Evolutionary conservation across 176 grass and related monocot genomes (phyloP).

Genomic region (Aegilops speltoides): DNA sequence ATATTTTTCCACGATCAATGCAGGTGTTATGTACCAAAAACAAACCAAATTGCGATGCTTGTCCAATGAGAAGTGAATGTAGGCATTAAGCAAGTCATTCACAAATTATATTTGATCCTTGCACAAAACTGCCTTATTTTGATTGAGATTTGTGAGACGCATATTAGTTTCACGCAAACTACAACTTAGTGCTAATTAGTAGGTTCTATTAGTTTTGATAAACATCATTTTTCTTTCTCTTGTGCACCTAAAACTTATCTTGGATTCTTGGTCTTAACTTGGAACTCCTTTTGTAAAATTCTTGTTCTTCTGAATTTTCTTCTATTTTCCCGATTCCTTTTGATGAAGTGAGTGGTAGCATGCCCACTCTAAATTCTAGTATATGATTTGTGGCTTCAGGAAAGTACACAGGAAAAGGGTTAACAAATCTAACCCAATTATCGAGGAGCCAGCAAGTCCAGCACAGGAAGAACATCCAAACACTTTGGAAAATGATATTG

Average conservation of each 20-base stretch:
- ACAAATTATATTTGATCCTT: conserved; percentile 42
- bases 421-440: conserved; percentile 65
- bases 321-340: conserved; percentile 13
- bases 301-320: conserved; percentile 1
- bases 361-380: conserved; percentile 11
- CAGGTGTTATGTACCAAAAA: conserved; percentile 97
- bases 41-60: conserved; percentile 92
- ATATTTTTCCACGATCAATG: conserved; percentile 29
- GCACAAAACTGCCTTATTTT: not conserved
- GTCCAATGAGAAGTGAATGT: conserved; percentile 91
- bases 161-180: not conserved
- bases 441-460: conserved; percentile 87
- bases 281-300: conserved; percentile 13
- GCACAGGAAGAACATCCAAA: conserved; percentile 34
- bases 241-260: not conserved
- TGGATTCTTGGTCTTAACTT: not conserved
- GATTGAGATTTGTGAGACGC: not conserved
- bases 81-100: conserved; percentile 92
- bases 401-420: conserved; percentile 19
- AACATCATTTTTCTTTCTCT: not conserved
- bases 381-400: not conserved
- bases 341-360: conserved; percentile 43
- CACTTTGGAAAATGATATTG: conserved; percentile 57
- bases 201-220: conserved; percentile 11
- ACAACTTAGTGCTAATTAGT: not conserved